These are phyloP conservation scores for Phalaenopsis aphrodite DNA, from an alignment of 106 monocot genomes.

Conservation along the genomic window DNA sequence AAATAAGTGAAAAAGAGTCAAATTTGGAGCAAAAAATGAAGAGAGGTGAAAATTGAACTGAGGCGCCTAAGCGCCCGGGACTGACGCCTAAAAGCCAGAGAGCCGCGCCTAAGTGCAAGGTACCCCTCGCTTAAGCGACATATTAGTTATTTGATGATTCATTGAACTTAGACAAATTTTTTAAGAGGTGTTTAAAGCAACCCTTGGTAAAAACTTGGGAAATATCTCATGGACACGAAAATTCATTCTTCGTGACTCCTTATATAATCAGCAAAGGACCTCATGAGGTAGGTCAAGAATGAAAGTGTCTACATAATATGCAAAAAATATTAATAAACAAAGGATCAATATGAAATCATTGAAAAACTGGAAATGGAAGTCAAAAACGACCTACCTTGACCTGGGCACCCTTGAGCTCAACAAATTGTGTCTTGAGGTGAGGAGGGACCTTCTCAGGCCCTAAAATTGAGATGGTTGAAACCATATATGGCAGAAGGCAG, in stretches of 20 bases:
- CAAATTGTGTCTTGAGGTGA: slow-evolving; percentile 64
- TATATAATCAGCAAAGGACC: slow-evolving; percentile 80
- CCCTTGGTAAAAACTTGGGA: too few relatives aligned
- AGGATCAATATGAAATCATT: background rate
- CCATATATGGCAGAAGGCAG: slow-evolving; percentile 76
- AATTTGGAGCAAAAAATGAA: too few relatives aligned
- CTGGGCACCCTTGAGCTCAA: slow-evolving; percentile 89
- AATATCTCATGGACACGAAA: slow-evolving; percentile 19
- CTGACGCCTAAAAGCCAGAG: too few relatives aligned
- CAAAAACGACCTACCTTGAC: slow-evolving; percentile 57
- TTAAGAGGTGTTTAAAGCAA: too few relatives aligned
- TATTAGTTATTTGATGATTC: too few relatives aligned
- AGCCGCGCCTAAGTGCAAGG: too few relatives aligned
- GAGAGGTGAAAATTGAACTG: too few relatives aligned
- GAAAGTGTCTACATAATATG: slow-evolving; percentile 63
- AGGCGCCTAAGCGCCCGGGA: too few relatives aligned
- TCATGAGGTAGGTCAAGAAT: slow-evolving; percentile 87
- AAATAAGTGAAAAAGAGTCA: too few relatives aligned
- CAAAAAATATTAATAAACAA: background rate
- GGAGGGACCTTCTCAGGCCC: slow-evolving; percentile 82
- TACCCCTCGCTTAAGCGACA: too few relatives aligned
- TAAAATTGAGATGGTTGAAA: slow-evolving; percentile 71
- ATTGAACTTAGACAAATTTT: too few relatives aligned
- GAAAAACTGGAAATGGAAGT: background rate
- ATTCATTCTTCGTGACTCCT: slow-evolving; percentile 89